Conservation (phyloP, 208 protist genomes). For the Leishmania amazonensis region DNA sequence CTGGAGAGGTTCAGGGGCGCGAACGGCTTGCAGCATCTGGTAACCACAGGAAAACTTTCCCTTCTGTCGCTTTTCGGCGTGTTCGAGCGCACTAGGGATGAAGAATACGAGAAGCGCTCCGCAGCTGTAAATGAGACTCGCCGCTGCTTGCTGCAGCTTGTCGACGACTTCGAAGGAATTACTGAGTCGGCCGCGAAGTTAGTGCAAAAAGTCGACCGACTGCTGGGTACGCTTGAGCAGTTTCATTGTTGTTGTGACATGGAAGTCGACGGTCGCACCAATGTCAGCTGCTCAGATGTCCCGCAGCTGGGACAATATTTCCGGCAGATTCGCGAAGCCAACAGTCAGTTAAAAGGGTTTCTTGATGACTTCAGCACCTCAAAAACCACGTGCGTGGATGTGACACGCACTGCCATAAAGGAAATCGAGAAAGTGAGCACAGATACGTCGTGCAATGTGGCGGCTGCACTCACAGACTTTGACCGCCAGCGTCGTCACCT, state of each 20-base stretch:
- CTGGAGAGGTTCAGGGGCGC: conserved; percentile 51
- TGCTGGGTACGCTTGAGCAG: conserved; percentile 37
- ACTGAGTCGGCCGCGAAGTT: conserved; percentile 29
- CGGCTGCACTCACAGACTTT: conserved; percentile 44
- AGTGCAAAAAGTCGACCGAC: conserved; percentile 28
- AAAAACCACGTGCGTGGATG: conserved; percentile 30
- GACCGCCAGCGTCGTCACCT: conserved; percentile 51
- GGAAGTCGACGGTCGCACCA: conserved; percentile 35
- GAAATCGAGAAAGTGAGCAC: conserved; percentile 43
- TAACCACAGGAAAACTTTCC: conserved; percentile 52
- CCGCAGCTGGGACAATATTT: conserved; percentile 29
- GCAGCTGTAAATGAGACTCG: conserved; percentile 42
- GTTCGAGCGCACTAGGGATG: conserved; percentile 62
- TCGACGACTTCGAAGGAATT: conserved; percentile 45
- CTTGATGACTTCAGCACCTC: conserved; percentile 35
- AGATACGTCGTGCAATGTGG: conserved; percentile 37
- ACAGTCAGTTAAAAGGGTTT: conserved; percentile 28
- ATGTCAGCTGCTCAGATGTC: conserved; percentile 11
- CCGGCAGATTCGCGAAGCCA: conserved; percentile 30
- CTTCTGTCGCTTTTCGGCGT: conserved; percentile 57
- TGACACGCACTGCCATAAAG: conserved; percentile 36
- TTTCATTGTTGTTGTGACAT: conserved; percentile 66
- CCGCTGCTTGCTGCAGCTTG: conserved; percentile 46
- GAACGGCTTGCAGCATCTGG: conserved; percentile 39
- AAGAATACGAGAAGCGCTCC: conserved; percentile 47